These are phyloP conservation scores for Diutina ranongensis DNA, from an alignment of 1,139 yeast genomes.

Conservation along the genomic window DNA sequence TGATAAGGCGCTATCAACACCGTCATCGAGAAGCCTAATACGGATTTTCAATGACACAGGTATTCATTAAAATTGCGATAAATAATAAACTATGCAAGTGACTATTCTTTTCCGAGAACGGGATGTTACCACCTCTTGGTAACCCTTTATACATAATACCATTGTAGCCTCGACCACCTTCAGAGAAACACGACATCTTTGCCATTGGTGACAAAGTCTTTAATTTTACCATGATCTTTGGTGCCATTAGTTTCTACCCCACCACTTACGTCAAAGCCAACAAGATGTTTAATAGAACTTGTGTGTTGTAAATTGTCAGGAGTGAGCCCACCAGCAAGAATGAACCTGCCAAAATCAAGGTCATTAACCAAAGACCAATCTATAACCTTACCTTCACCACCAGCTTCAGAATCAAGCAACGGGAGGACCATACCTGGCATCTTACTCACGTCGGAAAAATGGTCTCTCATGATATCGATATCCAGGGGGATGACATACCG, in stretches of 20 bases:
- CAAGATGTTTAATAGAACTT: constrained; percentile 32
- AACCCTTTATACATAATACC: too few relatives aligned
- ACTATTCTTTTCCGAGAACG: too few relatives aligned
- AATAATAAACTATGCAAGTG: too few relatives aligned
- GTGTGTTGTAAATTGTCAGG: constrained; percentile 62
- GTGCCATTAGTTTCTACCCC: constrained; percentile 40
- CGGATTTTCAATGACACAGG: neutral
- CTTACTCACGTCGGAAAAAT: constrained; percentile 10
- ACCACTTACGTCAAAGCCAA: constrained; percentile 91
- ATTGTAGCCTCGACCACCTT: too few relatives aligned
- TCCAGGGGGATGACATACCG: constrained; percentile 59
- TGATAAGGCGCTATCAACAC: neutral
- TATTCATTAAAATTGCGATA: too few relatives aligned
- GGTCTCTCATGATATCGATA: constrained; percentile 13
- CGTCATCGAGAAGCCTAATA: too few relatives aligned
- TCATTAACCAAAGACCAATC: constrained; percentile 44
- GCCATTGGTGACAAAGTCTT: neutral
- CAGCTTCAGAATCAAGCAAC: constrained; percentile 75
- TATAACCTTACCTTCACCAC: constrained; percentile 78
- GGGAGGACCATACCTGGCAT: constrained; percentile 24
- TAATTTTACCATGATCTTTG: neutral
- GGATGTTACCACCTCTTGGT: too few relatives aligned
- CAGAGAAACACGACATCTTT: neutral
- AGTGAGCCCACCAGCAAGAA: constrained; percentile 84
- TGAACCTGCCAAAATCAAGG: constrained; percentile 31